Evolutionary conservation across 164 flowering plant species (phyloP), one percentile per base, ranked within the genome.

Genomic region (Annona cherimola): DNA sequence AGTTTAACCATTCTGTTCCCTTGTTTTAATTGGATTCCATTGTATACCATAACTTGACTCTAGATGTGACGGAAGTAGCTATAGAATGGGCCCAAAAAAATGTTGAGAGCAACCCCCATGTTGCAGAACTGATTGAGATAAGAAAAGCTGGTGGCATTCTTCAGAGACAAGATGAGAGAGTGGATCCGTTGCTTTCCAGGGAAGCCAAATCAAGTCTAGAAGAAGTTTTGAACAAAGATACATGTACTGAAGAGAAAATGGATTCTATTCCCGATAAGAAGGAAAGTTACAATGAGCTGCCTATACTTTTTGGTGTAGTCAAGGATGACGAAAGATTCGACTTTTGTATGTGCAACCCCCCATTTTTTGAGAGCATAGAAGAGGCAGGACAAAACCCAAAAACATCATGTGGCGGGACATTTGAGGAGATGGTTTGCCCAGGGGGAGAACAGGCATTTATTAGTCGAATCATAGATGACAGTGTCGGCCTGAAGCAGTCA

Each of bases 261-360:
- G 75, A 67, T 69, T 26, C 45, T 50, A 70, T 67, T 26, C 70
- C 75, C 4, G 76, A 67, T 63, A 68, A 16, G 26, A 72, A 75
- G 69, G 77, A 77, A 45, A 64, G 78, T 54, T 84, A 88, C 68
- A 5, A 46, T 61, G 88, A 85, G 19, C 84, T 87, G 50, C 84
- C 86, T 66, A 65, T 95, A 63, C 94, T 95, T 74, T 46, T 86
- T 64, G 92, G 90, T 42, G 90, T 90, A 16, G 87, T 91, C 42
- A 85, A 75, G 81, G 89, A 89, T 74, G 91, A 81, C 70, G 98
- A 95, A 78, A 80, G 66, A 45, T 93, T 90, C 83, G 98, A 95
- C 75, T 95, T 95, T 75, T 95, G 99, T 81, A 93, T 95, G 98
- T 95, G 97, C 69, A 95, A 95, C 80, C 99, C 99, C 76, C 99